Evolutionary conservation across 1,139 yeast genomes (phyloP).

Genomic region (Hyphopichia burtonii): DNA sequence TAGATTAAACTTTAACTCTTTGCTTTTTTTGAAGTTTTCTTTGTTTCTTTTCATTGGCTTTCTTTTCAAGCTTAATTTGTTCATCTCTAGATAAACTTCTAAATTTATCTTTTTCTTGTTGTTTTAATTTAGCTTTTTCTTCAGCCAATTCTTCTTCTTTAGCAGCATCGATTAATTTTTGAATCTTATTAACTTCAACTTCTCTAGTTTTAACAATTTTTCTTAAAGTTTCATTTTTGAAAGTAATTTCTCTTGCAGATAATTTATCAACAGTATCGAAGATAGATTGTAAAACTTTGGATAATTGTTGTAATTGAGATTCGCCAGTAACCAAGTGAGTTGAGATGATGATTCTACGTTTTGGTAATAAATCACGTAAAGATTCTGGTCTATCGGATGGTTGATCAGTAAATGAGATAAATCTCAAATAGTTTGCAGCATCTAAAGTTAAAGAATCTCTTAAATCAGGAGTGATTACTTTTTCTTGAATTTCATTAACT

Average conservation of each 20-base stretch:
- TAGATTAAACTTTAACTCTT: slow-evolving; percentile 34
- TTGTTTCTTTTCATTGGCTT: slow-evolving; percentile 46
- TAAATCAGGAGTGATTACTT: slow-evolving; percentile 50
- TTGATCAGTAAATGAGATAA: slow-evolving; percentile 80
- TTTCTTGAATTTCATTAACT: slow-evolving; percentile 73
- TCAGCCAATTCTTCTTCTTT: slow-evolving; percentile 68
- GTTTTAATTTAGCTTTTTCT: slow-evolving; percentile 68
- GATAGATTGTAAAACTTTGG: slow-evolving; percentile 49
- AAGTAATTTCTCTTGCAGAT: slow-evolving; percentile 42
- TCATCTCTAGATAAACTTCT: slow-evolving; percentile 66
- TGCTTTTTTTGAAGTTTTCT: slow-evolving; percentile 44
- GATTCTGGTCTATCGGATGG: slow-evolving; percentile 64
- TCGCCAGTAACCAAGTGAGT: slow-evolving; percentile 47
- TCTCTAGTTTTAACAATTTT: slow-evolving; percentile 78
- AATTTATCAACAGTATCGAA: slow-evolving; percentile 55
- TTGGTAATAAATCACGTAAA: slow-evolving; percentile 51
- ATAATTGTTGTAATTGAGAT: slow-evolving; percentile 46
- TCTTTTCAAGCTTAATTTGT: slow-evolving; percentile 73
- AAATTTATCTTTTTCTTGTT: slow-evolving; percentile 55
- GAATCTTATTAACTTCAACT: slow-evolving; percentile 58
- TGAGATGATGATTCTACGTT: slow-evolving; percentile 55
- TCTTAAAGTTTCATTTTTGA: slow-evolving; percentile 68
- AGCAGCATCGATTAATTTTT: slow-evolving; percentile 56
- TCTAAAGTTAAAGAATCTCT: slow-evolving; percentile 51
- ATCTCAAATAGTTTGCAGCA: slow-evolving; percentile 57